A percentile compares a stretch with the other conserved stretches of the same genome.
phyloP scores from a whole-genome alignment of 192 early-diverging fungal species.

The Umbelopsis vinacea region DNA sequence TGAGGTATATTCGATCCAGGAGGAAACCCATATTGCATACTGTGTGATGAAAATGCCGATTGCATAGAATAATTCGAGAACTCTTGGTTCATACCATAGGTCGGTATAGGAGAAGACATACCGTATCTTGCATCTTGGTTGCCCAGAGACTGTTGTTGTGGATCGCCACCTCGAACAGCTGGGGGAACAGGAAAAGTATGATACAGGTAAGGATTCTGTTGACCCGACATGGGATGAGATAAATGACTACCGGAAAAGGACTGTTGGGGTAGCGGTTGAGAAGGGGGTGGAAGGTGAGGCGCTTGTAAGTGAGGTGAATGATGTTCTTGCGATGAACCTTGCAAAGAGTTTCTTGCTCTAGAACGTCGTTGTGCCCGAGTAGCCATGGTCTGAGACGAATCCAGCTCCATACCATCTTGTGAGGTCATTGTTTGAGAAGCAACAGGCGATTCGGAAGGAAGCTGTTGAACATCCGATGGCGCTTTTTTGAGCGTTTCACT shows the following conservation, averaged over 20 bases:
- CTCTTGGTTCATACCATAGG: constrained; percentile 12
- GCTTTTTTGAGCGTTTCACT: constrained; percentile 7
- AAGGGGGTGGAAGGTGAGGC: background rate
- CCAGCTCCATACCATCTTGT: constrained; percentile 11
- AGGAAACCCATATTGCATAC: constrained; percentile 6
- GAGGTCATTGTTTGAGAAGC: background rate
- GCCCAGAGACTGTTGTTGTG: background rate
- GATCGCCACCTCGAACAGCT: constrained; percentile 6
- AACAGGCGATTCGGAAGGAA: background rate
- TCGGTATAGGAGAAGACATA: constrained; percentile 8
- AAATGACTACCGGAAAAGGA: background rate
- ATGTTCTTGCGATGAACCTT: constrained; percentile 7
- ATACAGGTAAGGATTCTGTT: constrained; percentile 14
- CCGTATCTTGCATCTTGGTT: constrained; percentile 17
- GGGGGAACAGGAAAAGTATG: constrained; percentile 10
- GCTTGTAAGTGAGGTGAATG: background rate
- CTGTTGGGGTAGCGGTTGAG: background rate
- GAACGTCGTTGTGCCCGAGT: background rate
- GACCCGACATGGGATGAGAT: constrained; percentile 4
- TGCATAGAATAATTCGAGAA: constrained; percentile 10
- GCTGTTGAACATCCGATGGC: background rate
- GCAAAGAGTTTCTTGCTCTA: background rate
- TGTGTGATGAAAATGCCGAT: constrained; percentile 7
- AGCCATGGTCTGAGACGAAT: background rate
- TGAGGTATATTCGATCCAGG: constrained; percentile 20